These are phyloP conservation scores for Tylopilus felleus DNA, from an alignment of 768 basidiomycete genomes.

Conservation along the genomic window DNA sequence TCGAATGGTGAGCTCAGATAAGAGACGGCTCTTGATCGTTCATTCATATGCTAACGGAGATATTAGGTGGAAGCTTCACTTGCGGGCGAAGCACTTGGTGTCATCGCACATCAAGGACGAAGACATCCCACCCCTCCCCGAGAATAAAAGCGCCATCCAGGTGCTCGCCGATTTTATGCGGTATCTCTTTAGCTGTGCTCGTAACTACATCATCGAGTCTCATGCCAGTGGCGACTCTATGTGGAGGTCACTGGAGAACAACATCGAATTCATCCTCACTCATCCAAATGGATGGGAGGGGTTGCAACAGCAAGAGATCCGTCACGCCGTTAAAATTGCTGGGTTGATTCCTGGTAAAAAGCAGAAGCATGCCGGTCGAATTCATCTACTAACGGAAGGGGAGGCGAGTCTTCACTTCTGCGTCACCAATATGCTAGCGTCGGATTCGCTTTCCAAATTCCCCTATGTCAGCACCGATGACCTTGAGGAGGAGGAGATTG, in stretches of 20 bases:
- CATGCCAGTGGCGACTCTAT: conserved; percentile 35
- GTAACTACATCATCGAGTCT: conserved; percentile 42
- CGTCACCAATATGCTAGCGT: conserved; percentile 32
- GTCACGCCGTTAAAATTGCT: conserved; percentile 47
- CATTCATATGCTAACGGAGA: too few relatives aligned
- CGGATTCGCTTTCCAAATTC: conserved; percentile 2
- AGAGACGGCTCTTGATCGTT: too few relatives aligned
- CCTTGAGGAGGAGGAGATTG: background rate
- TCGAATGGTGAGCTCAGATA: too few relatives aligned
- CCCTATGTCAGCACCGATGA: background rate
- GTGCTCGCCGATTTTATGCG: conserved; percentile 44
- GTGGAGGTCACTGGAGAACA: conserved; percentile 40
- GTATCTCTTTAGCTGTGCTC: conserved; percentile 43
- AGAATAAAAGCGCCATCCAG: conserved; percentile 33
- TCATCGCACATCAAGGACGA: conserved; percentile 24
- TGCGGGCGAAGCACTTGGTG: conserved; percentile 32
- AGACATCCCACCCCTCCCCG: conserved; percentile 39
- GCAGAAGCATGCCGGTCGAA: conserved; percentile 36
- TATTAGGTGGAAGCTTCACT: conserved; percentile 36
- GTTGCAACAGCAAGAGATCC: conserved; percentile 50
- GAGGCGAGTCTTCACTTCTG: conserved; percentile 60
- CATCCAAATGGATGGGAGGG: conserved; percentile 68
- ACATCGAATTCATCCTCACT: conserved; percentile 48
- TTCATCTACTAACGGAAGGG: conserved; percentile 56
- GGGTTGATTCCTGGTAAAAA: conserved; percentile 47